These are phyloP conservation scores for Aschersonia sp. DNA, from an alignment of 2,329 filamentous ascomycete species.

Conservation along the genomic window DNA sequence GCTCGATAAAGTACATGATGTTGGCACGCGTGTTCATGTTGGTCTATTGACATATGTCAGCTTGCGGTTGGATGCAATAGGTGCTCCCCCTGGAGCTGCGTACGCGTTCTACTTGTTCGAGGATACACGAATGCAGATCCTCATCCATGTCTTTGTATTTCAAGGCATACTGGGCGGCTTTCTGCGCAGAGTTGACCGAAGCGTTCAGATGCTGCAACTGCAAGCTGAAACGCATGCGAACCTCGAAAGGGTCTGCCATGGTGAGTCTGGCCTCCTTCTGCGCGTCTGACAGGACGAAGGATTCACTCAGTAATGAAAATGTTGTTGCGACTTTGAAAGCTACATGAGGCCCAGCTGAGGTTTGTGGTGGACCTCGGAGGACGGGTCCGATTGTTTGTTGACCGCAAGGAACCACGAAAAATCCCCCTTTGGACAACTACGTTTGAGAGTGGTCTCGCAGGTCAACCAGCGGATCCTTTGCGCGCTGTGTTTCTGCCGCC, in stretches of 20 bases:
- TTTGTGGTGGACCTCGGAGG: not conserved
- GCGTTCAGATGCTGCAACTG: constrained; percentile 86
- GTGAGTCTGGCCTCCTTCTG: not conserved
- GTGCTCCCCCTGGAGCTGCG: not conserved
- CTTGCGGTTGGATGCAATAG: not conserved
- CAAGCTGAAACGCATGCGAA: constrained; percentile 89
- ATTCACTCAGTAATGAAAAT: too few relatives aligned
- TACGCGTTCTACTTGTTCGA: constrained; percentile 84
- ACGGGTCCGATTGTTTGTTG: not conserved
- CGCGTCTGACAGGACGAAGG: too few relatives aligned
- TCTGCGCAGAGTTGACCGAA: constrained; percentile 74
- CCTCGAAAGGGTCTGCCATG: constrained; percentile 83
- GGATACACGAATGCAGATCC: constrained; percentile 90
- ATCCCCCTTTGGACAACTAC: too few relatives aligned
- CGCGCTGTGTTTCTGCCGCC: too few relatives aligned
- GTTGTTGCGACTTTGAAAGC: too few relatives aligned
- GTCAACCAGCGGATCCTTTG: too few relatives aligned
- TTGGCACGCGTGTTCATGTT: constrained; percentile 96
- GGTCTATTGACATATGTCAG: constrained; percentile 34
- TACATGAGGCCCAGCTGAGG: not conserved
- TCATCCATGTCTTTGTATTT: constrained; percentile 92
- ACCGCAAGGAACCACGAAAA: not conserved
- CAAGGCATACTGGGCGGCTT: constrained; percentile 87
- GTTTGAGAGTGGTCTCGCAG: too few relatives aligned
- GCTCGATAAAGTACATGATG: constrained; percentile 98